Evolutionary conservation across 352 stramenopile species (phyloP).

Genomic region (Phytophthora lateralis): DNA sequence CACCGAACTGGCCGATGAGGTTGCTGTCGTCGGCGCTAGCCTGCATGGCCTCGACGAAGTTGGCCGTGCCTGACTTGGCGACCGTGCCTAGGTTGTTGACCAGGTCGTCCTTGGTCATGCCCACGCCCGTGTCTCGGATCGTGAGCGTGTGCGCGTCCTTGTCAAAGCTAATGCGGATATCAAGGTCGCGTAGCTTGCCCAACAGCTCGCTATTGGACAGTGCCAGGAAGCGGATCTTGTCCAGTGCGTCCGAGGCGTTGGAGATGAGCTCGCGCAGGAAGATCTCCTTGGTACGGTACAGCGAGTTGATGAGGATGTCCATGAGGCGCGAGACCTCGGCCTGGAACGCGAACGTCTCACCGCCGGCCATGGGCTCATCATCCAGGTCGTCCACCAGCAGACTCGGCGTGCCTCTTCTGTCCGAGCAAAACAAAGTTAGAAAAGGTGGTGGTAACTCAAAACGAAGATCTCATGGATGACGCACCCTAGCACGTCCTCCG

Average conservation of each 20-base stretch:
- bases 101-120: constrained; percentile 99
- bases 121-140: constrained; percentile 98
- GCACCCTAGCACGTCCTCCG: constrained; percentile 48
- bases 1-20: constrained; percentile 99
- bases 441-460: not conserved
- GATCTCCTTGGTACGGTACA: constrained; percentile 98
- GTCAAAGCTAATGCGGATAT: constrained; percentile 98
- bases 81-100: constrained; percentile 97
- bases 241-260: constrained; percentile 98
- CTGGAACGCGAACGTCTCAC: constrained; percentile 93
- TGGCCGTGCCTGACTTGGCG: constrained; percentile 98
- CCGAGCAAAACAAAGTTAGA: constrained; percentile 5
- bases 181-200: constrained; percentile 88
- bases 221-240: constrained; percentile 99
- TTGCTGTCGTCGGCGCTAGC: constrained; percentile 91
- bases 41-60: constrained; percentile 98
- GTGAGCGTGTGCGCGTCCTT: constrained; percentile 95
- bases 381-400: constrained; percentile 56
- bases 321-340: constrained; percentile 98
- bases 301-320: constrained; percentile 99
- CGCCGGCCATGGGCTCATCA: constrained; percentile 41
- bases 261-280: constrained; percentile 99
- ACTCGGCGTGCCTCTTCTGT: constrained; percentile 39
- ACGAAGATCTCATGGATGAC: constrained; percentile 7
- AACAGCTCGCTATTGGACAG: constrained; percentile 90